Base-by-base conservation (phyloP, 176 grass and related monocot genomes). In the Triticum urartu region DNA sequence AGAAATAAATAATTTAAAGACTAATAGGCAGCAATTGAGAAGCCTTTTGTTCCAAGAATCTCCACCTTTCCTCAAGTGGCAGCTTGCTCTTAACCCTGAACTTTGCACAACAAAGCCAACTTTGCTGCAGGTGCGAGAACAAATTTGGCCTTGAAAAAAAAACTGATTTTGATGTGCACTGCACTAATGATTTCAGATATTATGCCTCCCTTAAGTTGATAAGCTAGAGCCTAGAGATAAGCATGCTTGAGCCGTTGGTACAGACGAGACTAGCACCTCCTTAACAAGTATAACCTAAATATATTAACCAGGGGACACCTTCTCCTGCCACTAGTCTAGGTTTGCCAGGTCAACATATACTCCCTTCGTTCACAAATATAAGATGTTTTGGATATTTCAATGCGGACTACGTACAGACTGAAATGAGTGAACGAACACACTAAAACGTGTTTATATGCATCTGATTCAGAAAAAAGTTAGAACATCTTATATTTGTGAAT, bases 51-150 rank as follows among this genome's bases (percentile, higher is more conserved):
- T 81, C 68, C 82, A 91, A 77, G 77, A 88, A 85, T 88, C 63
- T 61, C 80, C 81, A 88, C 78, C 85, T 89, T 92, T 90, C 71
- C 84, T 92, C 78, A 58, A 79, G 85, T 94, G 90, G 79, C 91
- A 84, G 79, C 67, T 83, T 75, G 72, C 62, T 85, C 43, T 5
- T 87, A 56, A 86, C 68, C 24, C 45, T 9, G 32, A 33, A 84
- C 76, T 84, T 58, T 7, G 22, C 18, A 80, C 60, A 64, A 84
- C 38, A 34, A 76, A 77, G 62, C 17, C 65, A 70, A 72, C 43
- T 50, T 32, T 64, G 68, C 28, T 81, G n/a, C 30, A 64, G 74
- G 42, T 85, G 71, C 36, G 73, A 79, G 79, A 81, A 85, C 32
- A 73, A 70, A 81, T 43, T 58, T 88, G 54, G 71, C 38, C 71